Evolutionary conservation across 2,329 filamentous ascomycete genomes (phyloP).

Genomic region (Pseudopyricularia javanii): DNA sequence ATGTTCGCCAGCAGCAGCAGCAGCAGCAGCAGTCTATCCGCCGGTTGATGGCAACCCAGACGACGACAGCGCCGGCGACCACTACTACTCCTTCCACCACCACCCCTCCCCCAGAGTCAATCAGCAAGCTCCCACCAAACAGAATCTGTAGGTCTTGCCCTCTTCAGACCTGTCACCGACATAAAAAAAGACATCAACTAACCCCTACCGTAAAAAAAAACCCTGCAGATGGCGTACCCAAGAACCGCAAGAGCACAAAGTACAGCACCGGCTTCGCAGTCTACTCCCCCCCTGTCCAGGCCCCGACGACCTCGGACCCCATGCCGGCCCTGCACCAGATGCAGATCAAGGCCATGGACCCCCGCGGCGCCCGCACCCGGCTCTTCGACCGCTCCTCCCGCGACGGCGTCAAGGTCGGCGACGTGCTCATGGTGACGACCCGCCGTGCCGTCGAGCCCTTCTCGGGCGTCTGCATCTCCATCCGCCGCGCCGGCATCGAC

Average conservation of each 20-base stretch:
- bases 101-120: not conserved
- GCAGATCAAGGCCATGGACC: conserved; percentile 69
- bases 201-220: not conserved
- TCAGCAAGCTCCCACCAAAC: conserved; percentile 1
- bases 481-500: conserved; percentile 79
- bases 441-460: conserved; percentile 76
- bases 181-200: conserved; percentile 8
- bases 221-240: conserved; percentile 1
- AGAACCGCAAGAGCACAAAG: conserved; percentile 9
- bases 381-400: conserved; percentile 70
- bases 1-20: conserved; percentile 36
- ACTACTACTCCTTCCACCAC: not conserved
- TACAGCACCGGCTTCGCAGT: conserved; percentile 35
- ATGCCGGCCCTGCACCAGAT: conserved; percentile 52
- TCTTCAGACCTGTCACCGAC: not conserved
- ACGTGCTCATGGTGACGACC: conserved; percentile 83
- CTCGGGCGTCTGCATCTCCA: conserved; percentile 75
- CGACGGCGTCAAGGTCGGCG: conserved; percentile 71
- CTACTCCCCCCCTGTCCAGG: conserved; percentile 18
- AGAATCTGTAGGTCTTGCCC: conserved; percentile 10
- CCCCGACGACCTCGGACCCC: conserved; percentile 32
- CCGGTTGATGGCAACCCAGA: conserved; percentile 1
- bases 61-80: not conserved
- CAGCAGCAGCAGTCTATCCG: conserved; percentile 11
- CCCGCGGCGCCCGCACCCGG: conserved; percentile 66